These are phyloP conservation scores for Naegleria fowleri DNA, from an alignment of 208 protist species.

Conservation along the genomic window DNA sequence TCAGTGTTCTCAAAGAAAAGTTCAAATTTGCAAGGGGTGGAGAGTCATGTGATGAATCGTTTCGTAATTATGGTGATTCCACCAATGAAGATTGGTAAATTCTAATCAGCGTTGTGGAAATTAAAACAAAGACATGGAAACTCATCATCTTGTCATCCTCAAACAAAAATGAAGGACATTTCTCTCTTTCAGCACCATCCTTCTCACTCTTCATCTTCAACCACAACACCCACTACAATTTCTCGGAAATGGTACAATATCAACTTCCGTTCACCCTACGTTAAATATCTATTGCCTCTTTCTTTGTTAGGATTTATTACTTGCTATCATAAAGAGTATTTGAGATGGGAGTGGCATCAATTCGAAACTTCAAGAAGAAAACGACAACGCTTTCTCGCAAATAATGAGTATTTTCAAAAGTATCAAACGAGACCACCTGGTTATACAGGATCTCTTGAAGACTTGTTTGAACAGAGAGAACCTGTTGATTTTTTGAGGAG, in stretches of 20 bases:
- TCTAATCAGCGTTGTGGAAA: not conserved
- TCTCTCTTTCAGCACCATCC: not conserved
- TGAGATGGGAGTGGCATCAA: not conserved
- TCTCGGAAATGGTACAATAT: not conserved
- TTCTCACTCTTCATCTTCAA: not conserved
- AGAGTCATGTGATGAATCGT: not conserved
- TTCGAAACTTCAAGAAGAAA: not conserved
- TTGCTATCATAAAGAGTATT: not conserved
- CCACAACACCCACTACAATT: not conserved
- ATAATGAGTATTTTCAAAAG: not conserved
- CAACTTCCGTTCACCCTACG: not conserved
- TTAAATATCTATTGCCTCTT: not conserved
- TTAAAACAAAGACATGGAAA: too few relatives aligned
- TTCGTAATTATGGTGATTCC: not conserved
- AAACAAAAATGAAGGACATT: not conserved
- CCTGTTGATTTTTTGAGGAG: not conserved
- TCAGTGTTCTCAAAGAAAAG: not conserved
- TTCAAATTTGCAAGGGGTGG: not conserved
- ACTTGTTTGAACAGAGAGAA: not conserved
- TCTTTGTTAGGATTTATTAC: not conserved
- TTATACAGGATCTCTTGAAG: not conserved
- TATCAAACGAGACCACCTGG: not conserved
- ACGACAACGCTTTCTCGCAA: not conserved
- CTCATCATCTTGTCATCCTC: not conserved
- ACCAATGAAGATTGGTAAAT: not conserved